Evolutionary conservation across 2,329 filamentous ascomycete species (phyloP).

Genomic region (Aspergillus caelatus): DNA sequence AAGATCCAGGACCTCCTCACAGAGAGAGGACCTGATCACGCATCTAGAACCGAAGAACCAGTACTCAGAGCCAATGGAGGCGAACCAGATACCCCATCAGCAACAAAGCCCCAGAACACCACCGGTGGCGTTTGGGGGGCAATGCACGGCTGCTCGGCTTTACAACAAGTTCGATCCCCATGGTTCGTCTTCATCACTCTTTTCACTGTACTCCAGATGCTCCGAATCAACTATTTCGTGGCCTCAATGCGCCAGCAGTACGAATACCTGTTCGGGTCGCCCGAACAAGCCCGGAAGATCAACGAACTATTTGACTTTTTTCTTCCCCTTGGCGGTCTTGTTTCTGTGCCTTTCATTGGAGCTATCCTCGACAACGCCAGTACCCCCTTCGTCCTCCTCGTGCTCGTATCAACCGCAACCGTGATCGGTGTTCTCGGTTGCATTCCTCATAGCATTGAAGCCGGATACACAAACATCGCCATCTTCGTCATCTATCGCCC

Average conservation of each 20-base stretch:
- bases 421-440: slow-evolving; percentile 76
- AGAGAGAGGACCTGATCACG: slow-evolving; percentile 20
- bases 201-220: slow-evolving; percentile 78
- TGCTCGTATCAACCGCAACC: slow-evolving; percentile 72
- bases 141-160: slow-evolving; percentile 72
- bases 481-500: slow-evolving; percentile 85
- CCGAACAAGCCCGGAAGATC: slow-evolving; percentile 64
- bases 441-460: slow-evolving; percentile 68
- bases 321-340: slow-evolving; percentile 77
- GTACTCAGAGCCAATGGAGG: slow-evolving; percentile 4
- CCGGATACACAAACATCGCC: slow-evolving; percentile 72
- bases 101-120: slow-evolving; percentile 30
- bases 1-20: slow-evolving; percentile 77
- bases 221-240: slow-evolving; percentile 89
- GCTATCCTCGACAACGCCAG: slow-evolving; percentile 74
- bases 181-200: slow-evolving; percentile 87
- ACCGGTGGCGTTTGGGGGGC: slow-evolving; percentile 77
- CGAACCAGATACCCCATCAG: slow-evolving; percentile 31
- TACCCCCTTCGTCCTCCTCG: slow-evolving; percentile 69
- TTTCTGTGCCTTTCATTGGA: slow-evolving; percentile 87
- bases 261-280: slow-evolving; percentile 69
- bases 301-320: slow-evolving; percentile 88
- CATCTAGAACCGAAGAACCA: slow-evolving; percentile 9
- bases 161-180: slow-evolving; percentile 73
- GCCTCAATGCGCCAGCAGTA: slow-evolving; percentile 85